These are phyloP conservation scores for Ramaria rubella DNA, from an alignment of 768 basidiomycete genomes.

Conservation along the genomic window DNA sequence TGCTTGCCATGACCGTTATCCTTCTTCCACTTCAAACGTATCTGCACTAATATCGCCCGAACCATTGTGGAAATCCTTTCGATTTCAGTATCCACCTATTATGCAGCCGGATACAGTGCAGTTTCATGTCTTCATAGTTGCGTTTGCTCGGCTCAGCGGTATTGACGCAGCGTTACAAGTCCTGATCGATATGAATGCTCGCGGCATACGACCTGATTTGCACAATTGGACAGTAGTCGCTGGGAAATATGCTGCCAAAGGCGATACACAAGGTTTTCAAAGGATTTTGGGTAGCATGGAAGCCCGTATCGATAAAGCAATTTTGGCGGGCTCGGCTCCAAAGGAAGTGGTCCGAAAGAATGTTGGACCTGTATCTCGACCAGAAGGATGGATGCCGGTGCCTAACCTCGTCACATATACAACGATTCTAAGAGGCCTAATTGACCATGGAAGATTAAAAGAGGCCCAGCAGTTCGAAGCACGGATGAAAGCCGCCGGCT, in stretches of 20 bases:
- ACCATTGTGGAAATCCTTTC: background rate
- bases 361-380: background rate
- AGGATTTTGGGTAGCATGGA: slow-evolving; percentile 9
- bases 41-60: background rate
- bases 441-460: slow-evolving; percentile 1
- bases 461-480: background rate
- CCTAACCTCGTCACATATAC: slow-evolving; percentile 11
- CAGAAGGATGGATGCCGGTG: slow-evolving; percentile 1
- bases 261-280: background rate
- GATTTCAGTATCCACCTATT: slow-evolving; percentile 8
- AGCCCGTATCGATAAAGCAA: background rate
- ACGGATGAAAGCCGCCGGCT: slow-evolving; percentile 4
- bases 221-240: slow-evolving; percentile 10
- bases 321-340: background rate
- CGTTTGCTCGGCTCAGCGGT: slow-evolving; percentile 1
- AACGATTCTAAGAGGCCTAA: slow-evolving; percentile 4
- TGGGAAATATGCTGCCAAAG: slow-evolving; percentile 1
- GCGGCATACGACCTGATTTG: slow-evolving; percentile 5
- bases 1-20: background rate
- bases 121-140: slow-evolving; percentile 6
- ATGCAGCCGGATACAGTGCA: slow-evolving; percentile 9
- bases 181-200: slow-evolving; percentile 6
- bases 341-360: background rate
- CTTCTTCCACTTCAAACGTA: background rate
- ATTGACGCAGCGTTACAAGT: background rate